phyloP scores from a whole-genome alignment of 345 rosid species.

The Moringa oleifera region DNA sequence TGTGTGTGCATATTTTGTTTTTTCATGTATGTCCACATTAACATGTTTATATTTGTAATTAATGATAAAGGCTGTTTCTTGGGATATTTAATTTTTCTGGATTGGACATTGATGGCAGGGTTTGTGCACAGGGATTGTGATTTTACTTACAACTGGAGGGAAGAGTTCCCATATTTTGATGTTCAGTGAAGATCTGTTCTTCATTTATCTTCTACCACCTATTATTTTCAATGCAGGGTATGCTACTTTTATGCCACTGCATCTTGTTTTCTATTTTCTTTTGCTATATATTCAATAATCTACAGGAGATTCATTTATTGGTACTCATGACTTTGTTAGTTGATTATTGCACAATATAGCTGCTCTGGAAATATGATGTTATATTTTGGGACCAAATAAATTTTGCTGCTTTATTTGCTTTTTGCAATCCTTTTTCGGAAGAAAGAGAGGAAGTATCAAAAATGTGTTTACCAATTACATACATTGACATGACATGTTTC shows the following conservation, averaged over 20 bases:
- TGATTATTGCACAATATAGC: neutral
- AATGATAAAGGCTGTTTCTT: no score
- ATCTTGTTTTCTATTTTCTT: no score
- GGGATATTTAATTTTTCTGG: no score
- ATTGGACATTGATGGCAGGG: constrained; percentile 45
- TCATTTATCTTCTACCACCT: constrained; percentile 96
- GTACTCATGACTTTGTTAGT: neutral
- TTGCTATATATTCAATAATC: no score
- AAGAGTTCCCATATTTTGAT: constrained; percentile 78
- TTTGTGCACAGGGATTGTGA: constrained; percentile 75
- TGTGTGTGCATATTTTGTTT: neutral
- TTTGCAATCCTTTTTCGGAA: neutral
- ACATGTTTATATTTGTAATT: neutral
- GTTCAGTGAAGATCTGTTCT: constrained; percentile 96
- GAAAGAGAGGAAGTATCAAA: neutral
- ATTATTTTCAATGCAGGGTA: constrained; percentile 97
- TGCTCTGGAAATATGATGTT: neutral
- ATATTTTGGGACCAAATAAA: neutral
- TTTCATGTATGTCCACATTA: neutral
- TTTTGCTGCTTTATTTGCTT: neutral
- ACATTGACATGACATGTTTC: neutral
- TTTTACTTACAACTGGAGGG: constrained; percentile 72
- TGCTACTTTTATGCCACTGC: constrained; percentile 14
- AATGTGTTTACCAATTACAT: no score
- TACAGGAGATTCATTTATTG: neutral